Base-by-base conservation (phyloP, 2,329 filamentous ascomycete species). In the Emergomyces orientalis region DNA sequence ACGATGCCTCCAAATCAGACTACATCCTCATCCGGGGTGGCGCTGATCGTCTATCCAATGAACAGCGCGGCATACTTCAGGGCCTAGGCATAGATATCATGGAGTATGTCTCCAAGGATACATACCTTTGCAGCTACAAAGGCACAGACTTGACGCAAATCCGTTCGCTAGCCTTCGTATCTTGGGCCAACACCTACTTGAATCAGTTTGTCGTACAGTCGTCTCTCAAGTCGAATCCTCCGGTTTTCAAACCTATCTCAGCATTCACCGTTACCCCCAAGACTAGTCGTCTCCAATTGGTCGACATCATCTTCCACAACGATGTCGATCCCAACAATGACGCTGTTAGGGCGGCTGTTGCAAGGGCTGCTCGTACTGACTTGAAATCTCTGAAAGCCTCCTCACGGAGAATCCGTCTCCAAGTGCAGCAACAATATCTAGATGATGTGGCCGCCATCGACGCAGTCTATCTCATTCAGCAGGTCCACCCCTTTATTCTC, bases 391-490 rank as follows among this genome's bases (percentile, higher is more conserved):
- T 65, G 9, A 34, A 43, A 11, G 60, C 63, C n/a, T 49, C 58
- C 14, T 14, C 55, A 13, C 37, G 58, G 39, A 63, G 64, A 32
- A 58, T 67, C 32, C 61, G 65, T n/a, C 41, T 66, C 45, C 41
- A 60, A 2, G 58, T 67, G n/a, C 59, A 65, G 37, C 61, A 63
- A 49, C 61, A 66, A 34, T 61, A 65, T 52, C 56, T 67, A 6
- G 64, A 67, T 27, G 64, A 65, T 41, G 30, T 67, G 11, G 65
- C 65, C 47, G 61, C 63, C 51, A 34, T 67, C 34, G 65, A 67
- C 52, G 37, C 60, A n/a, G 65, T 66, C n/a, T 60, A 62, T 32
- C 59, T 62, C 39, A 66, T 66, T 58, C 63, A 68, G 17, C 54
- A 64, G 49, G 66, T 69, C 13, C 47, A 65, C 14, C 63, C 61